A percentile compares a stretch with the other conserved stretches of the same genome.
phyloP scores from a whole-genome alignment of 768 basidiomycete genomes.

The Myochromella boudieri region DNA sequence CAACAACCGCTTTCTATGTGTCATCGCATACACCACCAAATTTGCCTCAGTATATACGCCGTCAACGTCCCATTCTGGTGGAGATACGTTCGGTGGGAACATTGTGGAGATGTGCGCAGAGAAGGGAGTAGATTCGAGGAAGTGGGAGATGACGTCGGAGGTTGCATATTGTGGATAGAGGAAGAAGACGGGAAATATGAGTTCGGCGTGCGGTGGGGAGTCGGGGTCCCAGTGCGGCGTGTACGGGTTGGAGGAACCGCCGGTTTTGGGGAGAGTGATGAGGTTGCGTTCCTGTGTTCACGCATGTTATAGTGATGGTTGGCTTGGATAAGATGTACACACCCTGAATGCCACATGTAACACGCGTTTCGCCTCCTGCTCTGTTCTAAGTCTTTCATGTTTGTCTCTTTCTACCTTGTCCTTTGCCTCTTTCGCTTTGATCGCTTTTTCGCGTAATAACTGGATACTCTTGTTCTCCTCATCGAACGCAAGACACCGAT shows the following conservation, averaged over 20 bases:
- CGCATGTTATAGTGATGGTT: constrained; percentile 1
- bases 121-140: constrained; percentile 85
- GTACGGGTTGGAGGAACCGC: constrained; percentile 55
- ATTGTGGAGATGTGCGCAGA: constrained; percentile 73
- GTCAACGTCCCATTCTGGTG: constrained; percentile 75
- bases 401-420: constrained; percentile 52
- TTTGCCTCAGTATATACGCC: constrained; percentile 63
- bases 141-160: constrained; percentile 86
- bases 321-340: too few relatives aligned
- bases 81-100: constrained; percentile 71
- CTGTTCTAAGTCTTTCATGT: constrained; percentile 46
- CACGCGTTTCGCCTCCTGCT: constrained; percentile 50
- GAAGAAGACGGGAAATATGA: constrained; percentile 88
- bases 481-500: constrained; percentile 63
- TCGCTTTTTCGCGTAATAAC: constrained; percentile 45
- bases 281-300: constrained; percentile 69
- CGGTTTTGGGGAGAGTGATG: constrained; percentile 51
- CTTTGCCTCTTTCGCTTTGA: constrained; percentile 45
- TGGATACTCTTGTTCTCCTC: constrained; percentile 54
- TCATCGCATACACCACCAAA: constrained; percentile 83
- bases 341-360: constrained; percentile 68
- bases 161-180: constrained; percentile 89
- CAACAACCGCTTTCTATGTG: constrained; percentile 69
- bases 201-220: constrained; percentile 54
- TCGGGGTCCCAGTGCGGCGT: constrained; percentile 67